Conservation (phyloP, 495 filamentous ascomycete species). For the Penicillium odoratum region DNA sequence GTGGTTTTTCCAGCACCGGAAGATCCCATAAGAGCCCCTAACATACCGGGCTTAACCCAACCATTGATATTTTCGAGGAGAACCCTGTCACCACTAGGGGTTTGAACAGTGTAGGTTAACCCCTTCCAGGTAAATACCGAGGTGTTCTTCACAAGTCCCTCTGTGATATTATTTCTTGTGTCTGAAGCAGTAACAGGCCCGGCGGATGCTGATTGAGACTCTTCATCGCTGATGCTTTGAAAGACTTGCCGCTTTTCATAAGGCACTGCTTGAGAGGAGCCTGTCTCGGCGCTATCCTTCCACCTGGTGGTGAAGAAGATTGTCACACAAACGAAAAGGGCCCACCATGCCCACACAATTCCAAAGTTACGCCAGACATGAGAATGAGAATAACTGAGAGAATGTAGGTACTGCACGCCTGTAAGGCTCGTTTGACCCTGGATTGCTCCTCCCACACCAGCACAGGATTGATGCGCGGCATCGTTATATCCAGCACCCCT, state of each 20-base stretch:
- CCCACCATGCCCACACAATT: slow-evolving; percentile 46
- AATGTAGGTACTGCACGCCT: slow-evolving; percentile 49
- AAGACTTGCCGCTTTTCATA: slow-evolving; percentile 34
- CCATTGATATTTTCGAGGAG: slow-evolving; percentile 80
- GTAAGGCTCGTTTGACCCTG: slow-evolving; percentile 40
- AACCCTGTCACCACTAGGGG: slow-evolving; percentile 39
- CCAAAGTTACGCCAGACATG: slow-evolving; percentile 49
- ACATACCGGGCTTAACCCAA: slow-evolving; percentile 84
- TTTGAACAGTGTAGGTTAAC: slow-evolving; percentile 53
- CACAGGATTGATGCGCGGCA: slow-evolving; percentile 47
- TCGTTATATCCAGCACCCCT: slow-evolving; percentile 31
- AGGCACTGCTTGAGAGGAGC: slow-evolving; percentile 36
- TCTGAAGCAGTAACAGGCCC: slow-evolving; percentile 13
- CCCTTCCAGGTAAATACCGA: slow-evolving; percentile 63
- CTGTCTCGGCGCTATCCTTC: slow-evolving; percentile 28
- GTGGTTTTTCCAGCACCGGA: slow-evolving; percentile 65
- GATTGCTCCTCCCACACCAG: slow-evolving; percentile 47
- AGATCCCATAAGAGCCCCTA: slow-evolving; percentile 70
- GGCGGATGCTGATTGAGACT: slow-evolving; percentile 16
- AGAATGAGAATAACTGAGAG: slow-evolving; percentile 44
- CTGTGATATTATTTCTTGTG: background rate
- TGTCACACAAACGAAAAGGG: slow-evolving; percentile 34
- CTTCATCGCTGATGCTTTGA: slow-evolving; percentile 21
- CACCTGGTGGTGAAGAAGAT: slow-evolving; percentile 36
- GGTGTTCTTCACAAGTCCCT: slow-evolving; percentile 47